Conservation (phyloP, 495 filamentous ascomycete species). For the Thozetella sp. region DNA sequence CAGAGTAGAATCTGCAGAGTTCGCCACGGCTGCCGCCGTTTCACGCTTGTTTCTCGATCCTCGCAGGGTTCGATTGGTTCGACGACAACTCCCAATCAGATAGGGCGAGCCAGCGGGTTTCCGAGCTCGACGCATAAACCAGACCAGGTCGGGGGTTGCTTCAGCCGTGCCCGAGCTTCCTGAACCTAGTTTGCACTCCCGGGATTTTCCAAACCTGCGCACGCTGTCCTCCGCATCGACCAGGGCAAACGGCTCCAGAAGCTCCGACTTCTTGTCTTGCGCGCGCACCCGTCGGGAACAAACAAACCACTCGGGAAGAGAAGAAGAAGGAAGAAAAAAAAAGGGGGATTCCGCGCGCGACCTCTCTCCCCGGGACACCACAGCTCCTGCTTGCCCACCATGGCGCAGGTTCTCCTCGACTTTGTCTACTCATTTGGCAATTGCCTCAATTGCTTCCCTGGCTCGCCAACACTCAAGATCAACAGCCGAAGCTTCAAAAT, state of each 20-base stretch:
- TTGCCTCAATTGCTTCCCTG: slow-evolving; percentile 94
- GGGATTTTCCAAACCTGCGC: too few species aligned
- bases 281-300: neutral
- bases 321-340: neutral
- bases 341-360: neutral
- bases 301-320: neutral
- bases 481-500: slow-evolving; percentile 96
- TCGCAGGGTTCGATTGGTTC: neutral
- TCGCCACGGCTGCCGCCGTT: neutral
- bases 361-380: neutral
- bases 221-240: neutral
- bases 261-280: neutral
- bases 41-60: slow-evolving; percentile 2
- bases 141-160: slow-evolving; percentile 3
- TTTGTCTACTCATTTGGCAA: slow-evolving; percentile 87
- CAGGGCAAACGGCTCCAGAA: neutral
- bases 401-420: slow-evolving; percentile 88
- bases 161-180: neutral
- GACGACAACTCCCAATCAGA: neutral
- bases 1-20: neutral
- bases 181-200: neutral
- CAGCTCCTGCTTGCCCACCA: slow-evolving; percentile 35
- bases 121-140: neutral
- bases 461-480: slow-evolving; percentile 90
- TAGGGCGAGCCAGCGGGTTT: neutral